Base-by-base conservation (phyloP, 2,329 filamentous ascomycete species). In the Aspergillus hortae region DNA sequence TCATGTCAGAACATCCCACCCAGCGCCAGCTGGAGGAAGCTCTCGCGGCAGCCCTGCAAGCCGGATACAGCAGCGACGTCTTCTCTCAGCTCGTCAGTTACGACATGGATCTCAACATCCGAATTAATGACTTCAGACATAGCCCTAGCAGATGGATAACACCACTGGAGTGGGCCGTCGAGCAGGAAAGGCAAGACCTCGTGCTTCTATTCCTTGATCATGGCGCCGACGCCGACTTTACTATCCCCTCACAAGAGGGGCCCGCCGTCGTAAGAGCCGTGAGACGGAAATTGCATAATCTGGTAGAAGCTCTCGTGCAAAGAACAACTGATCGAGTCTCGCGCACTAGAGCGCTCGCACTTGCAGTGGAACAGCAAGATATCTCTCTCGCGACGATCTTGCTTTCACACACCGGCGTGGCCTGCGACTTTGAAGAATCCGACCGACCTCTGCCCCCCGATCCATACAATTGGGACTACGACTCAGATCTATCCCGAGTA, bases 371-470 rank as follows among this genome's bases (percentile, higher is more conserved):
- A 32, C 40, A 44, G 40, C 38, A 49, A 19, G 47, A 49, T 11
- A 44, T 44, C 30, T 14, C 9, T 17, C 19, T 32, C 21, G 27
- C 47, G 11, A 49, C 25, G 7, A 49, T 33, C 27, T 27, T 49
- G 25, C 30, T 49, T n/a, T 7, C 27, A 35, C 30, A 49, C 27
- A 5, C 6, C n/a, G 14, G 27, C 6, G 47, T 49, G 9, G 12
- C 7, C 15, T 44, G 30, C 10, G 47, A 49, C 47, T 61, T 61
- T 52, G 48, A 60, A 54, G 56, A 61, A 46, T 49, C 42, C 33
- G 57, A 61, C 50, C 54, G 54, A 51, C 53, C 58, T 36, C 43
- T 53, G 43, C 53, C 53, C 14, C 32, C 27, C 12, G 6, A 43
- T 53, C 51, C 46, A 32, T 44, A 19, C 45, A 30, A 41, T 50